phyloP scores from a whole-genome alignment of 208 protist genomes.

The Ichthyophonus hoferi region DNA sequence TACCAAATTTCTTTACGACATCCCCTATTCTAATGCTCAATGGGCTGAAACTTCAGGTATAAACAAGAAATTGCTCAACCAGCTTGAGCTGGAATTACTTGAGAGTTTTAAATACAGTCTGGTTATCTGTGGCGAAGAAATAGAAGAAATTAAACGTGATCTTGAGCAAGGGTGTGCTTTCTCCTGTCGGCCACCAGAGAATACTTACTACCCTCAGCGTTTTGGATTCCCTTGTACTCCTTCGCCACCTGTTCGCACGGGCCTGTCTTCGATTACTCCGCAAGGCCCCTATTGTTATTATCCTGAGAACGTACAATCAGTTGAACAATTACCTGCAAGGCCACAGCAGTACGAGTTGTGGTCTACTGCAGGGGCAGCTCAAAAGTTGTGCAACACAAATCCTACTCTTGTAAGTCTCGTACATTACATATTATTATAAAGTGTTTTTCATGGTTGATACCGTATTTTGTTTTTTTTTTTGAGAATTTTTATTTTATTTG shows the following conservation, averaged over 20 bases:
- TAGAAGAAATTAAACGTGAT: not conserved
- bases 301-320: too few species aligned
- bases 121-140: not conserved
- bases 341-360: not conserved
- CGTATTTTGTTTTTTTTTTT: too few species aligned
- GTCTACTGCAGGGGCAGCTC: not conserved
- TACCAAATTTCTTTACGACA: constrained; percentile 25
- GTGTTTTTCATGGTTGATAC: too few species aligned
- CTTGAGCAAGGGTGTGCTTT: not conserved
- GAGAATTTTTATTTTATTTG: too few species aligned
- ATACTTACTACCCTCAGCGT: not conserved
- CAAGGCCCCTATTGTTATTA: too few species aligned
- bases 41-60: constrained; percentile 8
- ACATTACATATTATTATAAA: too few species aligned
- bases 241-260: too few species aligned
- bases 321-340: too few species aligned
- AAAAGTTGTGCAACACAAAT: too few species aligned
- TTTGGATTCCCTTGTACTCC: not conserved
- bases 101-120: not conserved
- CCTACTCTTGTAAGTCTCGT: too few species aligned
- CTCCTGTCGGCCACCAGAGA: not conserved
- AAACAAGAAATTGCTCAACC: not conserved
- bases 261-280: not conserved
- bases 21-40: not conserved
- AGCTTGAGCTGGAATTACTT: constrained; percentile 10